Conservation (phyloP, 1,139 yeast genomes). For the Maudiozyma humilis region DNA sequence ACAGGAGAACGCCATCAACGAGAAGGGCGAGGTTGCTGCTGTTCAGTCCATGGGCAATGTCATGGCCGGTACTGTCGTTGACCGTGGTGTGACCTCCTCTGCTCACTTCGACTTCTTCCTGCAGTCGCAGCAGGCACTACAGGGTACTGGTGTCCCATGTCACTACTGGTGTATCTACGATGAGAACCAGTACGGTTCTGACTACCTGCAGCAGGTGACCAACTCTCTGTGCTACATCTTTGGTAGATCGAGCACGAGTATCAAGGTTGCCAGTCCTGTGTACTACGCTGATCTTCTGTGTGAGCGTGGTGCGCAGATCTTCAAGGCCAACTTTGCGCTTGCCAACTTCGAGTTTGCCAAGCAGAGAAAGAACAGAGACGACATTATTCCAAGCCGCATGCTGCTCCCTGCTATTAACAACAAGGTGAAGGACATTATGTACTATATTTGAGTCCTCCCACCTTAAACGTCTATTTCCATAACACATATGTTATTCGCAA, state of each 20-base stretch:
- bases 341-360: slow-evolving; percentile 11
- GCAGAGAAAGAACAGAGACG: slow-evolving; percentile 8
- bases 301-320: slow-evolving; percentile 11
- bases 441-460: slow-evolving; percentile 2
- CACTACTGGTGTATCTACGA: slow-evolving; percentile 23
- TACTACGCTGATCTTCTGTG: slow-evolving; percentile 22
- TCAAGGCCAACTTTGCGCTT: slow-evolving; percentile 16
- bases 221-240: slow-evolving; percentile 19
- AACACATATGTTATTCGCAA: too few relatives aligned
- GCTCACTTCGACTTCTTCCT: slow-evolving; percentile 23
- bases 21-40: slow-evolving; percentile 16
- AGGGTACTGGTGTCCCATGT: slow-evolving; percentile 24
- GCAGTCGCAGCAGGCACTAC: slow-evolving; percentile 19
- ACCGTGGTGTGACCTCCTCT: slow-evolving; percentile 19
- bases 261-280: slow-evolving; percentile 17
- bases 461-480: too few relatives aligned
- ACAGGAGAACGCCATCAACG: slow-evolving; percentile 16
- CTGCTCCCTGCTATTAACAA: slow-evolving; percentile 10
- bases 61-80: slow-evolving; percentile 22
- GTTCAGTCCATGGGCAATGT: slow-evolving; percentile 21
- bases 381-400: slow-evolving; percentile 7
- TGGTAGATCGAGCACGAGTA: slow-evolving; percentile 18
- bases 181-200: slow-evolving; percentile 18
- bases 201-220: slow-evolving; percentile 16
- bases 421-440: slow-evolving; percentile 4